Base-by-base conservation (phyloP, 805 yeast genomes). In the Candida coquimbonensis region DNA sequence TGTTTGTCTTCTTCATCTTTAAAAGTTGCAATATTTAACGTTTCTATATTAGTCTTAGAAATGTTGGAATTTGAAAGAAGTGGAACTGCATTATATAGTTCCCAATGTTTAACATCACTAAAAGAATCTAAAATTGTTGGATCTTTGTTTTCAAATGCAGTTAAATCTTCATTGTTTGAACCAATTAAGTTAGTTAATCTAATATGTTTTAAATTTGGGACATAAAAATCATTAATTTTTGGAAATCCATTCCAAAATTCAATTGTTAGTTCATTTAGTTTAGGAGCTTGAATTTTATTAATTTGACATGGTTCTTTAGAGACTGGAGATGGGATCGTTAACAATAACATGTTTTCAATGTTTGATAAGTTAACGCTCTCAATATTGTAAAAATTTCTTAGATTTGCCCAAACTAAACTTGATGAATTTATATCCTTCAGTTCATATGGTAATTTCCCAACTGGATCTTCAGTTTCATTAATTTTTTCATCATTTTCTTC, bases 191-290 rank as follows among this genome's bases (percentile, higher is more conserved):
- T 42, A 7, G 49, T 46, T 14, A 46, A 40, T 19, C 42, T 47
- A 12, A 47, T 39, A 7, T 45, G 39, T 39, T 41, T 38, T 16
- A 47, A 19, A 14, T 41, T 38, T 34, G 50, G 47, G 13, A 40
- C 27, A 24, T 31, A n/a, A 14, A 47, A 41, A 1, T 34, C 13
- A 1, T 44, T 41, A 19, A 44, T 39, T 17, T 37, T 19, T 2
- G 47, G 50, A 19, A 41, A 43, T 8, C 24, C 25, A 26, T 39
- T 44, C 39, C 42, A 40, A 21, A 44, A 35, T 41, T 47, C 47
- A 41, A 47, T 44, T 1, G 50, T 47, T 14, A 47, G 26, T 36
- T 47, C 47, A 1, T 41, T 39, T 29, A 47, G 17, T 7, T 41
- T 40, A 9, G 50, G 50, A 0, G 43, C 42, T 26, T 38, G 21